These are phyloP conservation scores for Ogataea trehalophila DNA, from an alignment of 805 yeast species.

Conservation along the genomic window DNA sequence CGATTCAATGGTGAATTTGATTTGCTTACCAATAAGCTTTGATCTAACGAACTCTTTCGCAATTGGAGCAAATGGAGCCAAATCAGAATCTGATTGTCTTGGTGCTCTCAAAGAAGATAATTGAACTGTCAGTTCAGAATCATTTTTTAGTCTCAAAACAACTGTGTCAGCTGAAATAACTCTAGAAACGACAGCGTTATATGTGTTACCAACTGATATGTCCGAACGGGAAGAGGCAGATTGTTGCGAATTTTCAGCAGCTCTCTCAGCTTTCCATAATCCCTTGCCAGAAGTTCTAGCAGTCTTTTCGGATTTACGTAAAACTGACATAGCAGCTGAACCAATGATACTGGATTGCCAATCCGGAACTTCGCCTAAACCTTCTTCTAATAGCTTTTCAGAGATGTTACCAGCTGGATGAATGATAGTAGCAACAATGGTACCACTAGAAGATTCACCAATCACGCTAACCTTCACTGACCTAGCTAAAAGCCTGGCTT, in stretches of 20 bases:
- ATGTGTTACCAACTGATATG: slow-evolving; percentile 40
- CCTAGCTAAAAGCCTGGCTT: slow-evolving; percentile 56
- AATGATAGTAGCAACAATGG: slow-evolving; percentile 50
- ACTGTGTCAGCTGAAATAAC: slow-evolving; percentile 68
- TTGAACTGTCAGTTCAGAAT: slow-evolving; percentile 60
- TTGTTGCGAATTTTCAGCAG: slow-evolving; percentile 12
- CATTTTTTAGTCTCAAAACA: slow-evolving; percentile 45
- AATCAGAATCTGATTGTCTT: slow-evolving; percentile 51
- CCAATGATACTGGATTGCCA: slow-evolving; percentile 76
- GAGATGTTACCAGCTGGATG: slow-evolving; percentile 80
- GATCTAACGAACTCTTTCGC: slow-evolving; percentile 76
- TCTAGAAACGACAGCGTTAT: slow-evolving; percentile 53
- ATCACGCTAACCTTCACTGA: slow-evolving; percentile 51
- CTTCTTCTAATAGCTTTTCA: slow-evolving; percentile 59
- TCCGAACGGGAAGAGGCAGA: slow-evolving; percentile 24
- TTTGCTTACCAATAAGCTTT: slow-evolving; percentile 65
- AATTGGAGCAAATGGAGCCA: slow-evolving; percentile 51
- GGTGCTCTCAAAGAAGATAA: slow-evolving; percentile 76
- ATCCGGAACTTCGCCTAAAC: slow-evolving; percentile 71
- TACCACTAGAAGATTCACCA: slow-evolving; percentile 60
- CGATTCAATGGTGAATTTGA: slow-evolving; percentile 58
- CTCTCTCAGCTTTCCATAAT: slow-evolving; percentile 42
- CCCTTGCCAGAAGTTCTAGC: slow-evolving; percentile 56
- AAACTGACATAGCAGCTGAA: slow-evolving; percentile 50
- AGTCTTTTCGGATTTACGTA: slow-evolving; percentile 59